phyloP scores from a whole-genome alignment of 257 asterid genomes.

The Solanum ahanhuiri region DNA sequence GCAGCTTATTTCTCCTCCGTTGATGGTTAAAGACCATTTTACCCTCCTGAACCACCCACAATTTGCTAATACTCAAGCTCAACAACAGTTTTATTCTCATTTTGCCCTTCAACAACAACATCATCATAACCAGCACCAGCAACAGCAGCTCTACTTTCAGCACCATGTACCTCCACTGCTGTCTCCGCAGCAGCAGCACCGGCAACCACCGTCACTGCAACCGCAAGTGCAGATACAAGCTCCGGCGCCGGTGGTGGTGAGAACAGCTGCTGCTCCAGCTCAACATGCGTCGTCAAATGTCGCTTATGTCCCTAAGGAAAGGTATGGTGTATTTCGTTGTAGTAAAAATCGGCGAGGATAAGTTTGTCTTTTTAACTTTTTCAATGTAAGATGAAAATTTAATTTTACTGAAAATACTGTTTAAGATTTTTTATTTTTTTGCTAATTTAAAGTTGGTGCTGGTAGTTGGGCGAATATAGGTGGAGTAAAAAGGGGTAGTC shows the following conservation, averaged over 20 bases:
- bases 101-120: slow-evolving; percentile 19
- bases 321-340: slow-evolving; percentile 13
- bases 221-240: slow-evolving; percentile 4
- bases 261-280: not conserved
- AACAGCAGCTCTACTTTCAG: slow-evolving; percentile 4
- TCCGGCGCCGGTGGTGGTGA: slow-evolving; percentile 7
- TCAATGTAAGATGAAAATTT: not conserved
- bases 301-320: slow-evolving; percentile 44
- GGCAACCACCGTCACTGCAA: slow-evolving; percentile 10
- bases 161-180: not conserved
- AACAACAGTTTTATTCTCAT: slow-evolving; percentile 9
- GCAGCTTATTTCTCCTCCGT: not conserved
- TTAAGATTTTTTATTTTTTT: not conserved
- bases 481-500: not conserved
- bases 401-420: not conserved
- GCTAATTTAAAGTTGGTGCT: not conserved
- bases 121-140: slow-evolving; percentile 13
- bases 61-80: not conserved
- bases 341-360: not conserved
- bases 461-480: not conserved
- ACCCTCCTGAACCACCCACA: slow-evolving; percentile 15
- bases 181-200: not conserved
- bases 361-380: not conserved
- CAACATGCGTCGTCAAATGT: slow-evolving; percentile 24
- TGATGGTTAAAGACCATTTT: slow-evolving; percentile 15